Conservation (phyloP, 371 early-diverging fungal species). For the Apophysomyces elegans region DNA sequence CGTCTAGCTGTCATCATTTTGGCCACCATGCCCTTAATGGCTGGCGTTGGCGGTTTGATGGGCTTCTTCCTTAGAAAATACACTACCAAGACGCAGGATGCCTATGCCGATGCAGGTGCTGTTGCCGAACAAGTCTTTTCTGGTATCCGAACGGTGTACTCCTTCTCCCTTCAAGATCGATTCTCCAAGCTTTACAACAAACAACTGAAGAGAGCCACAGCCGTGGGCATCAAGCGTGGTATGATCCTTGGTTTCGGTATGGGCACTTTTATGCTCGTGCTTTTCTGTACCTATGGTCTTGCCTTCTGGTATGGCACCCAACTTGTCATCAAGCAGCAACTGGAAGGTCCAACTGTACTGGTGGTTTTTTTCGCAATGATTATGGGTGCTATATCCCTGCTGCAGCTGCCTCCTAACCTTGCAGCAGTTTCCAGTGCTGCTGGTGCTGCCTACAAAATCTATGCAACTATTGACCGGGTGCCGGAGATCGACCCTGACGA, state of each 20-base stretch:
- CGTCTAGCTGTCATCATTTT: slow-evolving; percentile 75
- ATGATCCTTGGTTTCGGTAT: slow-evolving; percentile 46
- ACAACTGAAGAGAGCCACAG: slow-evolving; percentile 49
- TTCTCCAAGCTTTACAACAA: slow-evolving; percentile 61
- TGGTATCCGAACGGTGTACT: slow-evolving; percentile 80
- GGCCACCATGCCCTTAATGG: slow-evolving; percentile 62
- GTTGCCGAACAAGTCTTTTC: slow-evolving; percentile 86
- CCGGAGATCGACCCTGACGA: slow-evolving; percentile 66
- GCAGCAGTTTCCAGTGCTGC: slow-evolving; percentile 62
- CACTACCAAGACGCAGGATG: slow-evolving; percentile 25
- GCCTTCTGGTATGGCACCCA: slow-evolving; percentile 73
- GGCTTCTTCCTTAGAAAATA: slow-evolving; percentile 58
- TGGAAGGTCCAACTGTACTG: slow-evolving; percentile 52
- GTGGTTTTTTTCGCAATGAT: slow-evolving; percentile 77
- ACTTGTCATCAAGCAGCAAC: slow-evolving; percentile 42
- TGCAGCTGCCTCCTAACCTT: slow-evolving; percentile 57
- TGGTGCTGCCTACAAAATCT: slow-evolving; percentile 70
- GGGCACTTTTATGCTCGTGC: slow-evolving; percentile 57
- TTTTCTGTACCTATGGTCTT: slow-evolving; percentile 65
- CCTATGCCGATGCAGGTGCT: slow-evolving; percentile 81
- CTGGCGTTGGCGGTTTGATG: slow-evolving; percentile 56
- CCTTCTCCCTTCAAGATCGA: slow-evolving; percentile 78
- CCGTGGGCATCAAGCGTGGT: slow-evolving; percentile 50
- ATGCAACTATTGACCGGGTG: slow-evolving; percentile 74
- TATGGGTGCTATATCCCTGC: slow-evolving; percentile 58